phyloP scores from a whole-genome alignment of 495 filamentous ascomycete species.

The Thermothielavioides terrestris region DNA sequence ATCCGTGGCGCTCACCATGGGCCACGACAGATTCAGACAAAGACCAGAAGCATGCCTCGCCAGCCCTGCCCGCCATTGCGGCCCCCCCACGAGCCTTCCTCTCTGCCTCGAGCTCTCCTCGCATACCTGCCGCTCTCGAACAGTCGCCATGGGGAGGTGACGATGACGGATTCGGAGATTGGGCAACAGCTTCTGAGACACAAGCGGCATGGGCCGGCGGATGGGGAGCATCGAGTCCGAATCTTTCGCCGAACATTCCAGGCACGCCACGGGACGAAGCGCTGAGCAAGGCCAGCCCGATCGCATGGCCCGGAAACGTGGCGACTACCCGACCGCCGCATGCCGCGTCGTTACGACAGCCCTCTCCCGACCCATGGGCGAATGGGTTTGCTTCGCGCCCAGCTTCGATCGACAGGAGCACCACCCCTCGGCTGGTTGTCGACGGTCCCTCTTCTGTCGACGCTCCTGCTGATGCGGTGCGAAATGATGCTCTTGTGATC shows the following conservation, averaged over 20 bases:
- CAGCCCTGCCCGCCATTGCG: constrained; percentile 31
- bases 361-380: constrained; percentile 48
- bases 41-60: constrained; percentile 24
- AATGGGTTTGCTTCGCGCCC: constrained; percentile 22
- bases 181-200: constrained; percentile 25
- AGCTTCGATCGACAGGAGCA: constrained; percentile 7
- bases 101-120: constrained; percentile 25
- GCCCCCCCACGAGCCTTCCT: constrained; percentile 40
- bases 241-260: constrained; percentile 28
- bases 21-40: constrained; percentile 29
- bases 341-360: constrained; percentile 31
- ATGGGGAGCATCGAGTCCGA: constrained; percentile 25
- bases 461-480: not conserved
- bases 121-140: constrained; percentile 20
- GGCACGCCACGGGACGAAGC: constrained; percentile 22
- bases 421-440: constrained; percentile 17
- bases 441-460: constrained; percentile 8
- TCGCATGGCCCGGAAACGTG: constrained; percentile 35
- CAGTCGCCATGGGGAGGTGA: constrained; percentile 42
- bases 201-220: constrained; percentile 32
- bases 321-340: constrained; percentile 20
- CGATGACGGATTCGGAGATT: constrained; percentile 35
- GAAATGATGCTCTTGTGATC: not conserved
- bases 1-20: constrained; percentile 51
- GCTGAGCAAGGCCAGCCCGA: constrained; percentile 27